Evolutionary conservation across 2,329 filamentous ascomycete genomes (phyloP).

Genomic region (Exophiala mesophila): DNA sequence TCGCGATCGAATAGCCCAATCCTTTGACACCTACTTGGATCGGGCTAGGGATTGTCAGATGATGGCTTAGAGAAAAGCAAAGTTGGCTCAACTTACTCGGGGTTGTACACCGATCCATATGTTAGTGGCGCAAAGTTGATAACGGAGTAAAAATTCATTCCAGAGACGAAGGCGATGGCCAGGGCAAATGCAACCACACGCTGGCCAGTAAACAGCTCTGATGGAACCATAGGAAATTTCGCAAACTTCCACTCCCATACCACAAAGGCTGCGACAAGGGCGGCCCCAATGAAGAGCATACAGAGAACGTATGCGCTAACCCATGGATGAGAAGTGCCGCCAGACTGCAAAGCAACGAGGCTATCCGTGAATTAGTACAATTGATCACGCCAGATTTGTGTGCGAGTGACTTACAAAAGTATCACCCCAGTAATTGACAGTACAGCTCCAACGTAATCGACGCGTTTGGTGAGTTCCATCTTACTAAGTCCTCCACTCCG

Average conservation of each 20-base stretch:
- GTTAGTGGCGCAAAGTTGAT: conserved; percentile 52
- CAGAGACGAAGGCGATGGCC: conserved; percentile 55
- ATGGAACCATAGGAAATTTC: conserved; percentile 43
- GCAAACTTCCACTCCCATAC: conserved; percentile 45
- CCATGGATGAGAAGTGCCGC: conserved; percentile 19
- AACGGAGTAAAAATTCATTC: conserved; percentile 54
- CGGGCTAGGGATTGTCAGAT: conserved; percentile 53
- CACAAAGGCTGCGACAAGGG: conserved; percentile 37
- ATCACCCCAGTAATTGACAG: conserved; percentile 17
- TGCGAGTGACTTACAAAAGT: conserved; percentile 28
- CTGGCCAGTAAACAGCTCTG: conserved; percentile 42
- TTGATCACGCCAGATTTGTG: conserved; percentile 27
- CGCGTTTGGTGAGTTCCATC: conserved; percentile 8
- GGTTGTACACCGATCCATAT: conserved; percentile 26
- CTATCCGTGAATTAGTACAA: conserved; percentile 2
- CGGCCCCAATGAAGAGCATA: conserved; percentile 41
- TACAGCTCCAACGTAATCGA: conserved; percentile 19
- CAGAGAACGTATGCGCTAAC: conserved; percentile 38
- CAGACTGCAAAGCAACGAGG: conserved; percentile 20
- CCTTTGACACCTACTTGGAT: conserved; percentile 60
- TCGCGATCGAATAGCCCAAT: conserved; percentile 59
- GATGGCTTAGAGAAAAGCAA: not conserved
- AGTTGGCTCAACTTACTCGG: conserved; percentile 31
- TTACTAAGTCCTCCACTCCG: conserved; percentile 7
- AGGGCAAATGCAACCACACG: conserved; percentile 50